phyloP scores from a whole-genome alignment of 1,139 yeast species.

The Suhomyces ambrosiae region DNA sequence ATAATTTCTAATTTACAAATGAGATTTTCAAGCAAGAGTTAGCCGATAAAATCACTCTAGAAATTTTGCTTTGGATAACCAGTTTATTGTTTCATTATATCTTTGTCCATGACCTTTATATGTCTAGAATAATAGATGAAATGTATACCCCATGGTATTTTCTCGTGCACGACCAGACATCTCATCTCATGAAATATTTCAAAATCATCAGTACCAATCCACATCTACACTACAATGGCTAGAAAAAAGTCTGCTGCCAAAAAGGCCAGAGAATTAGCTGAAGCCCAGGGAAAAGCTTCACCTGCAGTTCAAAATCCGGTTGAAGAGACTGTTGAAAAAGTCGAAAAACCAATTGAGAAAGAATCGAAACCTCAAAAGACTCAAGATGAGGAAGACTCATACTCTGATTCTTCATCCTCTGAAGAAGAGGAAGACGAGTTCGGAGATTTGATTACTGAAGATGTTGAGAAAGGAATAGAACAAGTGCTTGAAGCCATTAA shows the following conservation, averaged over 20 bases:
- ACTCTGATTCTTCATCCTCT: conserved; percentile 33
- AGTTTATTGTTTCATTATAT: no score
- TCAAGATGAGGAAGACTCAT: conserved; percentile 12
- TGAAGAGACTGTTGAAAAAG: conserved; percentile 6
- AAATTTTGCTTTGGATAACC: no score
- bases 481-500: conserved; percentile 72
- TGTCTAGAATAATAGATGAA: no score
- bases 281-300: conserved; percentile 6
- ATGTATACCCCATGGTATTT: no score
- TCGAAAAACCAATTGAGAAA: conserved; percentile 3
- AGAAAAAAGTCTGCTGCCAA: conserved; percentile 90
- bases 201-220: conserved; percentile 1
- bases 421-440: conserved; percentile 89
- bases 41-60: no score
- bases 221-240: conserved; percentile 52
- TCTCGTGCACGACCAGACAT: conserved; percentile 7
- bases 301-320: conserved; percentile 22
- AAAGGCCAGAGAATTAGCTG: conserved; percentile 62
- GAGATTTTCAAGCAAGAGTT: no score
- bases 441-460: conserved; percentile 86
- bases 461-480: conserved; percentile 78
- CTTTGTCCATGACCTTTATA: no score
- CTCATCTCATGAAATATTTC: conserved; percentile 15
- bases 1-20: no score
- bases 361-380: conserved; percentile 13